Percentiles rank a stretch among this genome's conserved stretches.
These are phyloP conservation scores for Aspergillus aculeatinus DNA, from an alignment of 2,329 filamentous ascomycete species.

Conservation along the genomic window DNA sequence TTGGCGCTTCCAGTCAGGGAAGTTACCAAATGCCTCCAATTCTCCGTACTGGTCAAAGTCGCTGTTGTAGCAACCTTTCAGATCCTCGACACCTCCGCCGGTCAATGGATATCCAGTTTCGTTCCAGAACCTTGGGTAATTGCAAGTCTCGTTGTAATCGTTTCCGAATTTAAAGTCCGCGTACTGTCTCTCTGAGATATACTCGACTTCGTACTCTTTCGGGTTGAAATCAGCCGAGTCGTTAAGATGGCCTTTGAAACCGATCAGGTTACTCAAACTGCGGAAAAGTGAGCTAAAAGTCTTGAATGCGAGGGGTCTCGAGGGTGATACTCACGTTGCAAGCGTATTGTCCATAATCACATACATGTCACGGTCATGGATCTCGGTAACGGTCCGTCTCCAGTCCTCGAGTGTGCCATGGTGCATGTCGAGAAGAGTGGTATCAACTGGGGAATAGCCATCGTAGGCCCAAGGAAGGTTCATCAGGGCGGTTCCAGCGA, in stretches of 20 bases:
- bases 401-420: slow-evolving; percentile 60
- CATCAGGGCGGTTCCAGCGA: slow-evolving; percentile 61
- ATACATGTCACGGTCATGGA: slow-evolving; percentile 62
- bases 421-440: slow-evolving; percentile 62
- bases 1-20: slow-evolving; percentile 61
- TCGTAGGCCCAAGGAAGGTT: slow-evolving; percentile 65
- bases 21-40: slow-evolving; percentile 62
- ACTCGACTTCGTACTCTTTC: slow-evolving; percentile 57
- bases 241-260: slow-evolving; percentile 41
- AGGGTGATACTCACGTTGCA: slow-evolving; percentile 46
- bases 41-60: slow-evolving; percentile 66
- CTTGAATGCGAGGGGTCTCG: not conserved
- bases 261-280: slow-evolving; percentile 58
- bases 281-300: not conserved
- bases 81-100: slow-evolving; percentile 44
- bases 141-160: slow-evolving; percentile 52
- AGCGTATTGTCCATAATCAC: slow-evolving; percentile 65
- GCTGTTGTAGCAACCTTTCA: slow-evolving; percentile 59
- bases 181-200: slow-evolving; percentile 55
- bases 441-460: slow-evolving; percentile 59
- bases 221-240: slow-evolving; percentile 54
- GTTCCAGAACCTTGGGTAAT: slow-evolving; percentile 61
- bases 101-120: slow-evolving; percentile 54
- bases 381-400: slow-evolving; percentile 56
- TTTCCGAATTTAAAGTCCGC: slow-evolving; percentile 58